A percentile compares a stretch with the other conserved stretches of the same genome.
Evolutionary conservation across 2,329 filamentous ascomycete species (phyloP).

Genomic region (Neopestalotiopsis rosae): DNA sequence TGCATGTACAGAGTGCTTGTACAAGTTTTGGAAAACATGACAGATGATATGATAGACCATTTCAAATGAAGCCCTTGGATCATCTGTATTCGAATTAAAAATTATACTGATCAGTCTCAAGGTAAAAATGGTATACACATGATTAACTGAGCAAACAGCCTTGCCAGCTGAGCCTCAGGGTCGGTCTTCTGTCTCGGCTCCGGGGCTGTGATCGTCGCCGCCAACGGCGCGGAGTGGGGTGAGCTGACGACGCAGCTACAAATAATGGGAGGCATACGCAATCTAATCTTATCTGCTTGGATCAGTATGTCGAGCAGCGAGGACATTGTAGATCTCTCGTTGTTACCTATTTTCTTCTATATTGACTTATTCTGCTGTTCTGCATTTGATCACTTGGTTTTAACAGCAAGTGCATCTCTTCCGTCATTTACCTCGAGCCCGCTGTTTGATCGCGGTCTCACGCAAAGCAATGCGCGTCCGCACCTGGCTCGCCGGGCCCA

Average conservation of each 20-base stretch:
- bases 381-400: not conserved
- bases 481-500: slow-evolving; percentile 10
- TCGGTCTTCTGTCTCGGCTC: slow-evolving; percentile 5
- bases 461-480: slow-evolving; percentile 8
- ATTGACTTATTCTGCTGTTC: not conserved
- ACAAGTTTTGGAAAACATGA: no score
- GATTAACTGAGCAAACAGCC: not conserved
- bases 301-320: not conserved
- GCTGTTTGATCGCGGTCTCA: not conserved
- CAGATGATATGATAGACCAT: no score
- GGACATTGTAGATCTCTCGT: not conserved
- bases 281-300: slow-evolving; percentile 16
- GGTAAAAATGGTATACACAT: not conserved
- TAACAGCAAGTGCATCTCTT: not conserved
- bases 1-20: not conserved
- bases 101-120: no score
- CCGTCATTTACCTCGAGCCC: not conserved
- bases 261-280: slow-evolving; percentile 11
- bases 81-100: no score
- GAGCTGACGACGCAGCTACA: slow-evolving; percentile 16
- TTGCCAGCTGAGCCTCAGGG: not conserved
- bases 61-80: no score
- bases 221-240: slow-evolving; percentile 13
- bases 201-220: not conserved
- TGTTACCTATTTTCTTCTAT: not conserved